A percentile compares a stretch with the other conserved stretches of the same genome.
Conservation (phyloP, 768 basidiomycete species). For the Agrocybe pediades region DNA sequence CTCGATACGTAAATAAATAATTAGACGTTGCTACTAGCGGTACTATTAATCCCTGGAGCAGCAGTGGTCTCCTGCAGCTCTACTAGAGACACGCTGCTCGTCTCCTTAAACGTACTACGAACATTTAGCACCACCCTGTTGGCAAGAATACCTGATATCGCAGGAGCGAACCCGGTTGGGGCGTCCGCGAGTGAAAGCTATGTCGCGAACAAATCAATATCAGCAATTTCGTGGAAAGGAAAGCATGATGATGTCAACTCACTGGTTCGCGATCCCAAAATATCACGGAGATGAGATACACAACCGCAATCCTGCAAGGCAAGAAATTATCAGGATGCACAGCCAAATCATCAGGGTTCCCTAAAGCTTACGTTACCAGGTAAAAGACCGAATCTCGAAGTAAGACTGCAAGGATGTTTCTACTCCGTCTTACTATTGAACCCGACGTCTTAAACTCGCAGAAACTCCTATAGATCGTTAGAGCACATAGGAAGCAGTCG, state of each 20-base stretch:
- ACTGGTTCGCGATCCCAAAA: not conserved
- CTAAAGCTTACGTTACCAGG: constrained; percentile 3
- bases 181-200: not conserved
- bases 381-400: constrained; percentile 3
- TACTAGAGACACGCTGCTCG: too few species aligned
- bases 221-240: not conserved
- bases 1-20: too few species aligned
- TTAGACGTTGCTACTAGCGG: too few species aligned
- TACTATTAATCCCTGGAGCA: too few species aligned
- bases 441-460: not conserved
- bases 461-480: not conserved
- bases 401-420: not conserved
- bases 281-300: not conserved
- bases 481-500: not conserved
- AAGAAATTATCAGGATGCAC: not conserved
- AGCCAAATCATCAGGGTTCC: too few species aligned
- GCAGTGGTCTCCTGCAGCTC: too few species aligned
- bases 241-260: too few species aligned
- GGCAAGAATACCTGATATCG: not conserved
- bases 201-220: not conserved
- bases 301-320: not conserved
- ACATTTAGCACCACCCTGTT: not conserved
- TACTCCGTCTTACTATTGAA: not conserved
- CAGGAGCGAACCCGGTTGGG: not conserved
- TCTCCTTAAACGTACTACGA: not conserved